phyloP scores from a whole-genome alignment of 2,329 filamentous ascomycete genomes.

The Cladorrhinum sp. region DNA sequence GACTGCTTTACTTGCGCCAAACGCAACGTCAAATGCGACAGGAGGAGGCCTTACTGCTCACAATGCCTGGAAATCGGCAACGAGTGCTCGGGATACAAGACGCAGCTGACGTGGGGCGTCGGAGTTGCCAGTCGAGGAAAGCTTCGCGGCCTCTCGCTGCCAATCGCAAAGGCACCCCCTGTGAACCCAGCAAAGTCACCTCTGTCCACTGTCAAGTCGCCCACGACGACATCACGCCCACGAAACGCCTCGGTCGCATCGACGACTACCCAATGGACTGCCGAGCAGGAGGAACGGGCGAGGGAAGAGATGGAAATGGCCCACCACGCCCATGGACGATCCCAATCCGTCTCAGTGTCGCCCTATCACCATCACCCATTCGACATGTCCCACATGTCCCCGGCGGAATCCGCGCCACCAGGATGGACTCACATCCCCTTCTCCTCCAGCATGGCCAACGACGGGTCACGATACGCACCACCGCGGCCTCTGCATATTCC shows the following conservation, averaged over 20 bases:
- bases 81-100: constrained; percentile 95
- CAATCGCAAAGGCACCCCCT: constrained; percentile 59
- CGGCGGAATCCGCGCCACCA: constrained; percentile 42
- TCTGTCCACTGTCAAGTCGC: constrained; percentile 33
- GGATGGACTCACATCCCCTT: constrained; percentile 49
- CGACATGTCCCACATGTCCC: constrained; percentile 52
- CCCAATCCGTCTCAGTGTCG: constrained; percentile 42
- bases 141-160: constrained; percentile 80
- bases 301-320: constrained; percentile 38
- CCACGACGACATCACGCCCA: constrained; percentile 33
- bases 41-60: constrained; percentile 88
- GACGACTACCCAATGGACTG: constrained; percentile 38
- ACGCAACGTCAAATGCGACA: constrained; percentile 80
- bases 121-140: constrained; percentile 95
- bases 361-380: constrained; percentile 42
- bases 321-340: constrained; percentile 29
- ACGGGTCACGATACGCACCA: constrained; percentile 43
- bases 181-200: constrained; percentile 47
- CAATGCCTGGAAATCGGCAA: constrained; percentile 89
- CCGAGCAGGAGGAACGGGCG: constrained; percentile 25
- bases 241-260: constrained; percentile 44
- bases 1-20: constrained; percentile 95
- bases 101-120: constrained; percentile 92
- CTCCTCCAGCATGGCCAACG: constrained; percentile 41
- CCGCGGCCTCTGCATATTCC: constrained; percentile 35